Conservation (phyloP, 345 rosid species). For the Diplotaxis tenuifolia region DNA sequence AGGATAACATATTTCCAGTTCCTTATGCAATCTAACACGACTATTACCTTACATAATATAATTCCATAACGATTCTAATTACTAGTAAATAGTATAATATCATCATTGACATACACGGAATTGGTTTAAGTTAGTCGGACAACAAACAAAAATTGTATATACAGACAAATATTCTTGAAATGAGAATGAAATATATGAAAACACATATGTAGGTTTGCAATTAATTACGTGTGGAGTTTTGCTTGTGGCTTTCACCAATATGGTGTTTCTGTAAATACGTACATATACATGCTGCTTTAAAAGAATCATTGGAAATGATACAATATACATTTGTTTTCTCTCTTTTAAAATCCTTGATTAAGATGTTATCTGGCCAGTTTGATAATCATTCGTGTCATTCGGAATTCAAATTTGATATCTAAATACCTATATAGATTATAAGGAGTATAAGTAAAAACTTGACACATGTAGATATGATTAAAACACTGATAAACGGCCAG, state of each 20-base stretch:
- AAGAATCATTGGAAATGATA: background rate
- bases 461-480: no score
- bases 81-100: background rate
- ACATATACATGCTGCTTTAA: slow-evolving; percentile 20
- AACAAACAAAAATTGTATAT: no score
- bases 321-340: background rate
- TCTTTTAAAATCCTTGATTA: background rate
- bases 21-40: background rate
- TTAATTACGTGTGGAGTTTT: slow-evolving; percentile 35
- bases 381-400: no score
- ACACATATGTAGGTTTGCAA: slow-evolving; percentile 11
- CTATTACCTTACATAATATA: background rate
- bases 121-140: background rate
- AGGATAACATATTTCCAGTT: background rate
- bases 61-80: background rate
- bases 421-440: no score
- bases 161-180: background rate
- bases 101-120: background rate
- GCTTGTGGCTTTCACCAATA: slow-evolving; percentile 41
- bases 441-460: no score
- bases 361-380: no score
- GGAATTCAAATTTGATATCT: no score
- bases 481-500: no score
- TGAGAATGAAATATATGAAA: slow-evolving; percentile 11
- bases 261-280: slow-evolving; percentile 25